These are phyloP conservation scores for Trichoderma harzianum DNA, from an alignment of 2,329 filamentous ascomycete species.

Conservation along the genomic window DNA sequence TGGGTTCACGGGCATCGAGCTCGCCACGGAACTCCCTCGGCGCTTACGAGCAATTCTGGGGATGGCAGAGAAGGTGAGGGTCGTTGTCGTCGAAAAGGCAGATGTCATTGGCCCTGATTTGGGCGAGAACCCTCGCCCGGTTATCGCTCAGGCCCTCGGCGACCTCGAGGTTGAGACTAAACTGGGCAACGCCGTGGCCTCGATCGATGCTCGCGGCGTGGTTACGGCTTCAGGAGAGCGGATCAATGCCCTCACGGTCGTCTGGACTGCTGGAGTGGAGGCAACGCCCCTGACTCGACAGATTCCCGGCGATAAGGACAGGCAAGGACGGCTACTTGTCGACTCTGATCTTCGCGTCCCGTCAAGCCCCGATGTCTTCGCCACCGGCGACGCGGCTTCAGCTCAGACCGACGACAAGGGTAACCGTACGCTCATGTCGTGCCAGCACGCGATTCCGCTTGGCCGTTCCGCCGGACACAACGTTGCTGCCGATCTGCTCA, in stretches of 20 bases:
- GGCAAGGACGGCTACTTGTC: constrained; percentile 30
- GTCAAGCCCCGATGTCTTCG: constrained; percentile 27
- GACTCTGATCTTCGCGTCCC: constrained; percentile 29
- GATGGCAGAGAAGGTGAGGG: constrained; percentile 12
- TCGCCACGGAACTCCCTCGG: constrained; percentile 30
- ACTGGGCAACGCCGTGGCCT: constrained; percentile 28
- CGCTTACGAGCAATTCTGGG: constrained; percentile 27
- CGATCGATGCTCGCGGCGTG: constrained; percentile 27
- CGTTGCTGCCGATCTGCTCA: constrained; percentile 33
- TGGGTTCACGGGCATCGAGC: constrained; percentile 36
- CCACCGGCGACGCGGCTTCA: constrained; percentile 33
- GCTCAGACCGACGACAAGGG: constrained; percentile 26
- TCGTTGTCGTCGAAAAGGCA: constrained; percentile 30
- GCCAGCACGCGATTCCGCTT: constrained; percentile 36
- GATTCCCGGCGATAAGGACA: constrained; percentile 29
- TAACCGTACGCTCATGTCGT: constrained; percentile 35
- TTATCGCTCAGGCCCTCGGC: constrained; percentile 30
- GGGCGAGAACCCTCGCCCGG: constrained; percentile 31
- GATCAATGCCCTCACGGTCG: constrained; percentile 31
- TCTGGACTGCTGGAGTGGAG: constrained; percentile 37
- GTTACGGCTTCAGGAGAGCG: constrained; percentile 29
- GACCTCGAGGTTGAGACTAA: constrained; percentile 30
- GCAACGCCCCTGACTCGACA: constrained; percentile 33
- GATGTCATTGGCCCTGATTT: constrained; percentile 31
- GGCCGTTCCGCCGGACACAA: constrained; percentile 34